These are phyloP conservation scores for Tulasnella sp. DNA, from an alignment of 768 basidiomycete genomes.

Conservation along the genomic window DNA sequence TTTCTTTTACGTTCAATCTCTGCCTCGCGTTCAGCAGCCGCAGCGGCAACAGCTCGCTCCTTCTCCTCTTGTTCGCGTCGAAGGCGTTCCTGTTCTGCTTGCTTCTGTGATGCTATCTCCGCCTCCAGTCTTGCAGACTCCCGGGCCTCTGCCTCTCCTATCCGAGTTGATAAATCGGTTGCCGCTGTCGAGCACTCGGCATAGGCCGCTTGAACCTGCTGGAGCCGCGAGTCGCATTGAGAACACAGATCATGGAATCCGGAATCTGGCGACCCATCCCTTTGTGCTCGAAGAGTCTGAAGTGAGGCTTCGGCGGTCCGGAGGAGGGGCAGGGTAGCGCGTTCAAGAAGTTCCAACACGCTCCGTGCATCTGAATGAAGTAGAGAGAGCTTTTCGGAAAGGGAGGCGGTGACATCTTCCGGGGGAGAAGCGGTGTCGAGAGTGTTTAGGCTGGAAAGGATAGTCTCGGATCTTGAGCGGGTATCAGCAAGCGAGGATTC, in stretches of 20 bases:
- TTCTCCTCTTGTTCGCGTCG: conserved; percentile 31
- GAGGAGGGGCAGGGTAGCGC: conserved; percentile 1
- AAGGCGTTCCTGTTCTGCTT: conserved; percentile 37
- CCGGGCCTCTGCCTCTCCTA: background rate
- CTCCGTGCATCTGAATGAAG: conserved; percentile 7
- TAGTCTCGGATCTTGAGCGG: background rate
- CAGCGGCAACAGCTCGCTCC: conserved; percentile 38
- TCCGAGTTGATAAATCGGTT: conserved; percentile 7
- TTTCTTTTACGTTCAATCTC: conserved; percentile 35
- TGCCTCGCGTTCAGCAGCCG: conserved; percentile 29
- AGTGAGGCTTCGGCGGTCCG: background rate
- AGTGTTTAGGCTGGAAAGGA: background rate
- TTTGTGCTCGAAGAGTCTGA: background rate
- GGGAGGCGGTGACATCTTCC: background rate
- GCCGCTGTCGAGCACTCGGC: background rate
- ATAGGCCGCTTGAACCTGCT: background rate
- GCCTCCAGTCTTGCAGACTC: conserved; percentile 18
- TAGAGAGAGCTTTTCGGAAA: background rate
- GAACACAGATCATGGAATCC: background rate
- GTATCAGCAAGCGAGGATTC: conserved; percentile 18
- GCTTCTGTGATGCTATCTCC: background rate
- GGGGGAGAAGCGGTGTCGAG: background rate
- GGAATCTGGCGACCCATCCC: background rate
- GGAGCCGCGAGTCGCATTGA: background rate
- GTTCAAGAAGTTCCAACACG: conserved; percentile 8